A percentile compares a stretch with the other conserved stretches of the same genome.
These are phyloP conservation scores for Beauveria medogensis DNA, from an alignment of 2,329 filamentous ascomycete species.

Conservation along the genomic window DNA sequence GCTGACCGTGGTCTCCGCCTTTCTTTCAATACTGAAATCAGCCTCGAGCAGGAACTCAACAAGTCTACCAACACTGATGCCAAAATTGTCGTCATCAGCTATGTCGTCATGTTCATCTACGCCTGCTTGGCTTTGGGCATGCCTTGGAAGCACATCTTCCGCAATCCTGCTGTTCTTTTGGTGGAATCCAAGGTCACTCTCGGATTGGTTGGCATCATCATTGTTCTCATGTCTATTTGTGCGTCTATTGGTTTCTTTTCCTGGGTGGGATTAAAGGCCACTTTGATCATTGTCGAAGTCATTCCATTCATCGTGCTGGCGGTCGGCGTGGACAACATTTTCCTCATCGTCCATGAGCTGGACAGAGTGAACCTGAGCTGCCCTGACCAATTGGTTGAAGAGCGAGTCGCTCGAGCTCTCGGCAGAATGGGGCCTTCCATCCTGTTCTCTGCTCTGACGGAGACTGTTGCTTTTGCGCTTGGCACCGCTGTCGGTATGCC, in stretches of 20 bases:
- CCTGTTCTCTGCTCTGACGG: constrained; percentile 85
- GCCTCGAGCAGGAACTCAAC: constrained; percentile 89
- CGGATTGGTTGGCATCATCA: constrained; percentile 87
- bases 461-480: constrained; percentile 87
- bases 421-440: constrained; percentile 97
- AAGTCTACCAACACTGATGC: constrained; percentile 98
- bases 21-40: constrained; percentile 93
- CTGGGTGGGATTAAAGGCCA: constrained; percentile 84
- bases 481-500: constrained; percentile 96
- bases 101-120: constrained; percentile 98
- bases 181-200: constrained; percentile 96
- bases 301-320: constrained; percentile 96
- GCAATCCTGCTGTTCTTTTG: constrained; percentile 73
- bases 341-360: constrained; percentile 96
- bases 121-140: constrained; percentile 88
- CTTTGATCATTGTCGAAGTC: constrained; percentile 94
- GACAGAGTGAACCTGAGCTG: constrained; percentile 90
- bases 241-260: constrained; percentile 94
- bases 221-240: constrained; percentile 94
- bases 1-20: constrained; percentile 68
- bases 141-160: constrained; percentile 67
- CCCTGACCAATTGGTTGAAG: constrained; percentile 79
- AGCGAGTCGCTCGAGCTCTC: constrained; percentile 78
- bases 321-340: constrained; percentile 97
- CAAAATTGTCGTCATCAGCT: constrained; percentile 93